A percentile compares a stretch with the other conserved stretches of the same genome.
These are phyloP conservation scores for Ogataea chonburiensis DNA, from an alignment of 805 yeast genomes.

Conservation along the genomic window DNA sequence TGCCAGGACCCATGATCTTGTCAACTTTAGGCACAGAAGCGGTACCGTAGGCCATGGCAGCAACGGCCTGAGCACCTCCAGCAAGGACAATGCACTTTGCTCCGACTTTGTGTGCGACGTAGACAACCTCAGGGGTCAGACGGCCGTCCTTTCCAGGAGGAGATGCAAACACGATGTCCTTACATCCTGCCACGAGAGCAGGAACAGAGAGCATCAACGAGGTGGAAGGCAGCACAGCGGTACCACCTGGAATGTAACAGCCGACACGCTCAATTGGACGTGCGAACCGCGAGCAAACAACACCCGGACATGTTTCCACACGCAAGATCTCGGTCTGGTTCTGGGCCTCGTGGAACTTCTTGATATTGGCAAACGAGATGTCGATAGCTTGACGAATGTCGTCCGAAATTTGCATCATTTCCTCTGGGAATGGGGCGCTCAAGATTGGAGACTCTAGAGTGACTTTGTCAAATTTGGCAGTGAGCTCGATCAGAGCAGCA, in stretches of 20 bases:
- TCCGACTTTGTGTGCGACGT: slow-evolving; percentile 94
- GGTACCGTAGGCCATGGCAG: slow-evolving; percentile 99
- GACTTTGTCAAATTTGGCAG: slow-evolving; percentile 90
- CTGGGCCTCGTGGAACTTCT: slow-evolving; percentile 93
- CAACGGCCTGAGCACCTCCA: slow-evolving; percentile 99
- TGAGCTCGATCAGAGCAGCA: slow-evolving; percentile 79
- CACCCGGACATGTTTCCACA: slow-evolving; percentile 95
- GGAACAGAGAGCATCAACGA: slow-evolving; percentile 99
- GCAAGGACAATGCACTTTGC: slow-evolving; percentile 89
- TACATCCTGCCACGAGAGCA: slow-evolving; percentile 96
- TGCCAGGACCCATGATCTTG: slow-evolving; percentile 97
- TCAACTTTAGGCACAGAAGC: slow-evolving; percentile 89
- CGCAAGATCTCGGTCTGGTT: slow-evolving; percentile 66
- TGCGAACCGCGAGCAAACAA: slow-evolving; percentile 88
- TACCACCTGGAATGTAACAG: slow-evolving; percentile 96
- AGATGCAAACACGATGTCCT: slow-evolving; percentile 86
- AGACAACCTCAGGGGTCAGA: slow-evolving; percentile 94
- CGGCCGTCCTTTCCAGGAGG: slow-evolving; percentile 95
- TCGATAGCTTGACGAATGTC: slow-evolving; percentile 83
- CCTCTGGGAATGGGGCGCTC: slow-evolving; percentile 82
- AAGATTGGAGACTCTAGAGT: slow-evolving; percentile 68
- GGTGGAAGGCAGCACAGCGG: slow-evolving; percentile 97
- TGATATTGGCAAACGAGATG: slow-evolving; percentile 82
- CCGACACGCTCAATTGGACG: slow-evolving; percentile 95
- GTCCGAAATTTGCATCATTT: slow-evolving; percentile 69